Evolutionary conservation across 148 eudicot species (phyloP).

Genomic region (Chenopodium album): DNA sequence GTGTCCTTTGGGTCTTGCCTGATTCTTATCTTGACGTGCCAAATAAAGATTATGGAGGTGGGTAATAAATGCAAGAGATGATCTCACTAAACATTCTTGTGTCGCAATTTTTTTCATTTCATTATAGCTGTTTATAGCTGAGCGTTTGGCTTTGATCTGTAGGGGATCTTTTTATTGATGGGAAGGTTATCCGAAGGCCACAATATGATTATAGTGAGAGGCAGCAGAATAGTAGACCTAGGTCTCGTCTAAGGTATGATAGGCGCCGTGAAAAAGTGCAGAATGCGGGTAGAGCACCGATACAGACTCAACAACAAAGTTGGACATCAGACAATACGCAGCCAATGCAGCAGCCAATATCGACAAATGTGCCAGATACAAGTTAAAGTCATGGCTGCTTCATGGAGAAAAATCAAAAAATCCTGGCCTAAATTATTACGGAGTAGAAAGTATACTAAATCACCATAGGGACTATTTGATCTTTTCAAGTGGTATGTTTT

Average conservation of each 20-base stretch:
- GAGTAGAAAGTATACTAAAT: not conserved
- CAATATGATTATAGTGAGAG: slow-evolving; percentile 67
- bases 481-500: not conserved
- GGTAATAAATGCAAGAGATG: slow-evolving; percentile 18
- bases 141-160: slow-evolving; percentile 11
- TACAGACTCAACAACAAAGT: slow-evolving; percentile 28
- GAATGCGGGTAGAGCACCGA: slow-evolving; percentile 45
- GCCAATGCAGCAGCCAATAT: slow-evolving; percentile 9
- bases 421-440: slow-evolving; percentile 20
- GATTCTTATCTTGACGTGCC: slow-evolving; percentile 97
- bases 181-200: slow-evolving; percentile 78
- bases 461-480: not conserved
- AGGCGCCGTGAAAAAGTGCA: slow-evolving; percentile 72
- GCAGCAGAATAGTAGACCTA: slow-evolving; percentile 40
- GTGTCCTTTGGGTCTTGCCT: slow-evolving; percentile 91
- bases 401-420: slow-evolving; percentile 2
- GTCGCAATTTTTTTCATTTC: not conserved
- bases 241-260: slow-evolving; percentile 70
- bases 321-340: slow-evolving; percentile 25
- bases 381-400: slow-evolving; percentile 22
- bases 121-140: not conserved
- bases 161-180: slow-evolving; percentile 82
- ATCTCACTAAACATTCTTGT: not conserved
- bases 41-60: slow-evolving; percentile 97
- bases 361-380: slow-evolving; percentile 25